Conservation (phyloP, 306 rosid genomes). For the Vicia faba region DNA sequence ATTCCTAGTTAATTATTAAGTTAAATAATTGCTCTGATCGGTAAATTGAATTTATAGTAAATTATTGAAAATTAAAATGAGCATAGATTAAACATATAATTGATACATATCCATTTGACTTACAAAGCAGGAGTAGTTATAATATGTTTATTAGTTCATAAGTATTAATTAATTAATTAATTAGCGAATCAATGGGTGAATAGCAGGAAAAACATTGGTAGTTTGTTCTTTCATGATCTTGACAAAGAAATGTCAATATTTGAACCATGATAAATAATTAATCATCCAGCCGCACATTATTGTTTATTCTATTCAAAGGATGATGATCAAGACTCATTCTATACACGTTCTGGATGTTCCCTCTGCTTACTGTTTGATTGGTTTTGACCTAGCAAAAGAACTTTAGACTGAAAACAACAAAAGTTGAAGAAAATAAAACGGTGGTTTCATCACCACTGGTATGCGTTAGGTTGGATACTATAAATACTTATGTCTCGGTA, state of each 20-base stretch:
- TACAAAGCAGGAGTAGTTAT: too few relatives aligned
- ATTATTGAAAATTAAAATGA: too few relatives aligned
- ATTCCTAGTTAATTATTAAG: too few relatives aligned
- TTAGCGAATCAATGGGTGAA: neutral
- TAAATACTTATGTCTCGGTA: neutral
- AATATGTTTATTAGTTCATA: too few relatives aligned
- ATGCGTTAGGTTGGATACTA: neutral
- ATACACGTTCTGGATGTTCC: neutral
- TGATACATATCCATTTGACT: too few relatives aligned
- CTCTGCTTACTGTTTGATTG: neutral
- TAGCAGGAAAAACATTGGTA: neutral
- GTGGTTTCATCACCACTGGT: slow-evolving; percentile 23
- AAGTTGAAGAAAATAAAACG: too few relatives aligned
- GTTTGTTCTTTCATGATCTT: neutral
- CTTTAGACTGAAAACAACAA: neutral
- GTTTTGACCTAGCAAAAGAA: neutral
- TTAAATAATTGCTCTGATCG: too few relatives aligned
- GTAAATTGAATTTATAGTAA: too few relatives aligned
- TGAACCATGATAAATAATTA: neutral
- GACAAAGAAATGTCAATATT: neutral
- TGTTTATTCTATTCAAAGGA: neutral
- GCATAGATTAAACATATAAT: too few relatives aligned
- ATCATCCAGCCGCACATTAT: neutral
- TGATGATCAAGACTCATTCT: neutral
- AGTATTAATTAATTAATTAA: neutral